These are phyloP conservation scores for Phellopilus nigrolimitatus DNA, from an alignment of 1,284 basidiomycete species.

Conservation along the genomic window DNA sequence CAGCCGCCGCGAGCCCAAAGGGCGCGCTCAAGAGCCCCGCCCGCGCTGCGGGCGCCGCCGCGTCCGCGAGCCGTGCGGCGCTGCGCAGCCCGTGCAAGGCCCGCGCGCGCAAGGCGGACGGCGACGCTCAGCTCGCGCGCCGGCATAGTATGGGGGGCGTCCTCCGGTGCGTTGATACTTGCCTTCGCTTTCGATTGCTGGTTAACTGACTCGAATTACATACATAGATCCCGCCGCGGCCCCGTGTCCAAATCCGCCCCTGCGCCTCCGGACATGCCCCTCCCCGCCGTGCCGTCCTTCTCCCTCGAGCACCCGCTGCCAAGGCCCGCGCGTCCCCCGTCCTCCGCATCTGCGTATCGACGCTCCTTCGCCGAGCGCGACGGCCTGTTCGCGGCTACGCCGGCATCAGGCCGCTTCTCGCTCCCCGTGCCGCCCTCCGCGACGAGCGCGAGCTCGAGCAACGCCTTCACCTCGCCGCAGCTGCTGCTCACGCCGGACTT, in stretches of 20 bases:
- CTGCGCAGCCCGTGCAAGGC: conserved; percentile 29
- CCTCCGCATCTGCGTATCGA: conserved; percentile 18
- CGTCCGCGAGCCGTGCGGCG: conserved; percentile 42
- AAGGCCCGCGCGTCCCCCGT: conserved; percentile 23
- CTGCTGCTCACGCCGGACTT: conserved; percentile 17
- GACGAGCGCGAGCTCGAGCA: not conserved
- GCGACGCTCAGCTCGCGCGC: conserved; percentile 39
- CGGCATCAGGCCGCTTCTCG: too few relatives aligned
- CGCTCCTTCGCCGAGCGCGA: conserved; percentile 10
- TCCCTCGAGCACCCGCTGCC: too few relatives aligned
- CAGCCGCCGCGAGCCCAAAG: conserved; percentile 36
- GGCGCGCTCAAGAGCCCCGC: conserved; percentile 47
- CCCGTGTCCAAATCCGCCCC: conserved; percentile 28
- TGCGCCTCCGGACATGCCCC: conserved; percentile 33
- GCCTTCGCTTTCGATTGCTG: not conserved
- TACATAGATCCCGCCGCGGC: conserved; percentile 29
- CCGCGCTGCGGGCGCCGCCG: conserved; percentile 34
- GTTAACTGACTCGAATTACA: not conserved
- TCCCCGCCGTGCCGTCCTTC: conserved; percentile 32
- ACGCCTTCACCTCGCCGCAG: conserved; percentile 9
- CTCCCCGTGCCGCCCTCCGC: conserved; percentile 7
- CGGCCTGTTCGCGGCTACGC: not conserved
- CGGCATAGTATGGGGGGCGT: conserved; percentile 41
- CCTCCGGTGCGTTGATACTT: conserved; percentile 32
- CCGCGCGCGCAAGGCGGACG: conserved; percentile 28